Evolutionary conservation across 495 filamentous ascomycete genomes (phyloP).

Genomic region (Neurospora tetrasperma): DNA sequence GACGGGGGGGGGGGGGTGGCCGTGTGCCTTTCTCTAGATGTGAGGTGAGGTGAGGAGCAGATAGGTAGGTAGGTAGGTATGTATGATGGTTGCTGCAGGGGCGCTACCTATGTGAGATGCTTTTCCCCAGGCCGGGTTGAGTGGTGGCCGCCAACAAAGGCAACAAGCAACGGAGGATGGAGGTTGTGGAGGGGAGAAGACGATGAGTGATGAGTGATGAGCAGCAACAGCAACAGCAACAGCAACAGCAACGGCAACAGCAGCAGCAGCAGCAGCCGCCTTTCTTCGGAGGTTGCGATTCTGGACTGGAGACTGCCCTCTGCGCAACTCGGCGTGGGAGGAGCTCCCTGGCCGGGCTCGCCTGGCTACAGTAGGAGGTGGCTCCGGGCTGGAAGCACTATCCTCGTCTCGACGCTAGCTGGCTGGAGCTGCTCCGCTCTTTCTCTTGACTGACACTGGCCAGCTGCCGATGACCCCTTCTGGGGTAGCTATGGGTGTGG

Average conservation of each 20-base stretch:
- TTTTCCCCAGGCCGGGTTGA: slow-evolving; percentile 14
- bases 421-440: not conserved
- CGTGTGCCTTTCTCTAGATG: not conserved
- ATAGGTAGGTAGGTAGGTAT: too few species aligned
- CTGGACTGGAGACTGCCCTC: not conserved
- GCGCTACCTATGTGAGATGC: not conserved
- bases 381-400: not conserved
- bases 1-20: not conserved
- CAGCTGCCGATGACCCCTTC: not conserved
- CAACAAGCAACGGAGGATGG: not conserved
- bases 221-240: not conserved
- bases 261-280: not conserved
- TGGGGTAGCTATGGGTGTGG: not conserved
- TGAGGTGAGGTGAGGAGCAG: not conserved
- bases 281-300: not conserved
- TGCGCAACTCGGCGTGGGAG: not conserved
- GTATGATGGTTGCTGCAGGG: slow-evolving; percentile 7
- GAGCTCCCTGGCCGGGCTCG: not conserved
- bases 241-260: not conserved
- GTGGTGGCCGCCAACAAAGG: slow-evolving; percentile 2
- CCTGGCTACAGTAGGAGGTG: not conserved
- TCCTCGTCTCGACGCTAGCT: not conserved
- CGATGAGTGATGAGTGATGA: not conserved
- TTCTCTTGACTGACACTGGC: not conserved
- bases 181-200: not conserved